Conservation (phyloP, 176 grass and related monocot species). For the Neostapfia colusana region DNA sequence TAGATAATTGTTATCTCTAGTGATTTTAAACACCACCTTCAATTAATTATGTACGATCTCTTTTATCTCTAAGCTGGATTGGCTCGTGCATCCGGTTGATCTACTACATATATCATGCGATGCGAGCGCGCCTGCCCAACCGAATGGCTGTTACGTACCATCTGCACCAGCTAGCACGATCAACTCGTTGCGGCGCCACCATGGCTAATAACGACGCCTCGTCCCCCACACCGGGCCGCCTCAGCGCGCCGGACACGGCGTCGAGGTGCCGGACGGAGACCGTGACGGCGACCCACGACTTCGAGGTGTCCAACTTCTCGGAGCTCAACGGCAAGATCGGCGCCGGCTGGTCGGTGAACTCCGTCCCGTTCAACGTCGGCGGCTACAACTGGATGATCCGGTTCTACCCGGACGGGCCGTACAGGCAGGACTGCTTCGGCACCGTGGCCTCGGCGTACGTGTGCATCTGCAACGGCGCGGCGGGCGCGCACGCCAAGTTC, state of each 20-base stretch:
- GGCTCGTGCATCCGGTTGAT: neutral
- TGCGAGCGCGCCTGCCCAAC: neutral
- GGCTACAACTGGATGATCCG: neutral
- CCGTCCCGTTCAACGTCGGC: conserved; percentile 4
- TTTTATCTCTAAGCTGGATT: neutral
- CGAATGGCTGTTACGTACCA: neutral
- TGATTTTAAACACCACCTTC: too few relatives aligned
- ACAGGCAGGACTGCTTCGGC: neutral
- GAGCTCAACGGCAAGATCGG: neutral
- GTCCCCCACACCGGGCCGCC: neutral
- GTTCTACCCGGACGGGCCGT: neutral
- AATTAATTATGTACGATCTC: too few relatives aligned
- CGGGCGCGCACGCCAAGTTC: neutral
- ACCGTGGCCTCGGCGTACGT: neutral
- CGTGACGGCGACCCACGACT: neutral
- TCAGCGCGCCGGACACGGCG: neutral
- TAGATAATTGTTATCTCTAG: too few relatives aligned
- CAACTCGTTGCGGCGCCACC: neutral
- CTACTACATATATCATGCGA: neutral
- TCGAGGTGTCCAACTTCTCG: conserved; percentile 8
- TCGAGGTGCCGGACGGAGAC: neutral
- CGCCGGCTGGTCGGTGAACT: neutral
- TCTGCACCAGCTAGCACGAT: neutral
- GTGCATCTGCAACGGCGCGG: neutral
- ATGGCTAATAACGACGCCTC: neutral